Evolutionary conservation across 1,139 yeast species (phyloP).

Genomic region (Pichia cactophila): DNA sequence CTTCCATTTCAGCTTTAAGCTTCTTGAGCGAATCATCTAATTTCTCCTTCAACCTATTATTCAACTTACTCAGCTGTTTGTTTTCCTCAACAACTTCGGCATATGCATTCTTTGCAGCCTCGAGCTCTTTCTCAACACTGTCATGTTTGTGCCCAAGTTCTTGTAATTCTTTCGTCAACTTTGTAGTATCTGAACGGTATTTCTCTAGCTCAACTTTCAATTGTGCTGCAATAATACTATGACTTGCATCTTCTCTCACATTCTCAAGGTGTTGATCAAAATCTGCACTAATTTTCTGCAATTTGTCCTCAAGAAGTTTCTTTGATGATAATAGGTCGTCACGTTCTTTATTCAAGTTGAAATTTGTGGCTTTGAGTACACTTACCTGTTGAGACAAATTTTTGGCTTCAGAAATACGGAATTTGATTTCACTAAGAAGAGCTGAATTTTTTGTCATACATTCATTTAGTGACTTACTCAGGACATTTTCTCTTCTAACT

Average conservation of each 20-base stretch:
- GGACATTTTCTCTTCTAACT: slow-evolving; percentile 43
- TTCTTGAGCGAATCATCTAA: slow-evolving; percentile 24
- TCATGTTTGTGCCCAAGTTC: slow-evolving; percentile 32
- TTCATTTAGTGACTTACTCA: slow-evolving; percentile 38
- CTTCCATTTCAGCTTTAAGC: slow-evolving; percentile 26
- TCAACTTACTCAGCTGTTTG: slow-evolving; percentile 31
- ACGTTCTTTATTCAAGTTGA: slow-evolving; percentile 43
- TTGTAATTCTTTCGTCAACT: slow-evolving; percentile 28
- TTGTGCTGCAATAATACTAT: slow-evolving; percentile 28
- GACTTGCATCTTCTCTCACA: slow-evolving; percentile 27
- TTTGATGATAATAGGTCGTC: slow-evolving; percentile 42
- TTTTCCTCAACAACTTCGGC: slow-evolving; percentile 30
- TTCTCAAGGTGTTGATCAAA: slow-evolving; percentile 38
- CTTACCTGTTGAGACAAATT: slow-evolving; percentile 44
- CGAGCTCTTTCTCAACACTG: slow-evolving; percentile 14
- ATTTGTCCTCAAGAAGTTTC: slow-evolving; percentile 38
- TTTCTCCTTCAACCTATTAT: slow-evolving; percentile 29
- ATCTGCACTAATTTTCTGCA: slow-evolving; percentile 37
- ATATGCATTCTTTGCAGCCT: slow-evolving; percentile 21
- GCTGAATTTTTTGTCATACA: slow-evolving; percentile 41
- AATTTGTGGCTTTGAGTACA: slow-evolving; percentile 45
- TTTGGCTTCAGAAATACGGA: slow-evolving; percentile 35
- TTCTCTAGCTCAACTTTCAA: slow-evolving; percentile 32
- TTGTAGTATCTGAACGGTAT: slow-evolving; percentile 33
- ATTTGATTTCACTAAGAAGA: slow-evolving; percentile 39